These are phyloP conservation scores for Saccharum spontaneum DNA, from an alignment of 176 grass and related monocot species.

Conservation along the genomic window DNA sequence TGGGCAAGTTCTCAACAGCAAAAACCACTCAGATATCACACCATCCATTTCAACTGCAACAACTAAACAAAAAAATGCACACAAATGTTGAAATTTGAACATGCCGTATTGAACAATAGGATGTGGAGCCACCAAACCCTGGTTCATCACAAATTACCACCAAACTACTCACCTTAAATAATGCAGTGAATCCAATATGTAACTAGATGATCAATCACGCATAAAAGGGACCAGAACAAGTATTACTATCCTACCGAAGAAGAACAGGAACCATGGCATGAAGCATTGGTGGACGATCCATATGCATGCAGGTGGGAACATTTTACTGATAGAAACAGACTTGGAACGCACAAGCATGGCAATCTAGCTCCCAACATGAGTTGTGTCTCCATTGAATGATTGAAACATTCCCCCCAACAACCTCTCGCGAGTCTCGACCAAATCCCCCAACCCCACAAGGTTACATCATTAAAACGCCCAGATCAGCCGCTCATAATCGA, in stretches of 20 bases:
- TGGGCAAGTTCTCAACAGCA: background rate
- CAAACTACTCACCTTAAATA: background rate
- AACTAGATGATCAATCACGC: background rate
- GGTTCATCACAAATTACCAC: background rate
- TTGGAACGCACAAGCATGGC: background rate
- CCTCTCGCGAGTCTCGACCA: background rate
- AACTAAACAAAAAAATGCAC: background rate
- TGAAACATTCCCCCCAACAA: background rate
- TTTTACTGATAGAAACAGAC: background rate
- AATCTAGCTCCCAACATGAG: background rate
- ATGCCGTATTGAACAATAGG: background rate
- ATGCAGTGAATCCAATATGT: background rate
- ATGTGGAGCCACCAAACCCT: background rate
- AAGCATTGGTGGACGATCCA: background rate
- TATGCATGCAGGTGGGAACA: background rate
- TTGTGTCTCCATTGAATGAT: background rate
- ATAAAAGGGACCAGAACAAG: background rate
- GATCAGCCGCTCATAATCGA: background rate
- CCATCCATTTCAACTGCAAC: background rate
- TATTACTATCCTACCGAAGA: background rate
- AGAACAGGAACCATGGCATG: background rate
- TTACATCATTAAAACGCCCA: background rate
- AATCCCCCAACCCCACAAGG: background rate
- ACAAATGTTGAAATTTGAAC: conserved; percentile 1
- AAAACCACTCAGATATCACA: background rate